Evolutionary conservation across 176 grass and related monocot genomes (phyloP).

Genomic region (Cymbopogon citratus): DNA sequence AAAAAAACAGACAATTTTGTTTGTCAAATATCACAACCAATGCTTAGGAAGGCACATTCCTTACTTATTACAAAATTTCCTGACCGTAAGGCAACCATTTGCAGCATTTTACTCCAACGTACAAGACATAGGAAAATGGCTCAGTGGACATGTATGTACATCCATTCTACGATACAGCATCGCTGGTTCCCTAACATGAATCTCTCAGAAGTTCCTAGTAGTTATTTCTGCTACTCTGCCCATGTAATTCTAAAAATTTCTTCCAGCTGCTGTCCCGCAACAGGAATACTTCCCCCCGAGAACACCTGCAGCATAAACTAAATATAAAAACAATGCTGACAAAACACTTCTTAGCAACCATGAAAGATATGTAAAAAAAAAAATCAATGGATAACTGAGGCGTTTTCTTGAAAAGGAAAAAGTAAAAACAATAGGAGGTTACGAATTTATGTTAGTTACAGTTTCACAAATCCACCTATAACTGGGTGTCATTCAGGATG

Average conservation of each 20-base stretch:
- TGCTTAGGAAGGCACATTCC: not conserved
- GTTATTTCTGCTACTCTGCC: not conserved
- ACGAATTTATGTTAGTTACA: no score
- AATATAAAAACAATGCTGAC: not conserved
- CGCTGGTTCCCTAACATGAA: not conserved
- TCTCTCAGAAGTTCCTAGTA: not conserved
- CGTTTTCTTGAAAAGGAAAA: no score
- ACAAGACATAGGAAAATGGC: not conserved
- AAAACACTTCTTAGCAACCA: not conserved
- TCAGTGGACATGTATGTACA: not conserved
- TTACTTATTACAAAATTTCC: constrained; percentile 16
- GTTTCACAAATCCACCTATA: no score
- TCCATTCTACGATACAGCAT: constrained; percentile 7
- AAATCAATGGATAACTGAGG: not conserved
- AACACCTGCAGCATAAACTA: constrained; percentile 26
- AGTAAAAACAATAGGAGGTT: no score
- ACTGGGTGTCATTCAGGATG: not conserved
- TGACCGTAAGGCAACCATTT: not conserved
- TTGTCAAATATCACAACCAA: not conserved
- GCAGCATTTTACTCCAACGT: constrained; percentile 27
- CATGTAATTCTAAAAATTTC: not conserved
- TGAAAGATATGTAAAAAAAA: not conserved
- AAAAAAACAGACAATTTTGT: not conserved
- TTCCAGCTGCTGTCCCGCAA: not conserved
- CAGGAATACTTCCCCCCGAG: not conserved